Percentiles rank a stretch among this genome's conserved stretches.
phyloP scores from a whole-genome alignment of 169 alveolate genomes.

The Babesia sp. region DNA sequence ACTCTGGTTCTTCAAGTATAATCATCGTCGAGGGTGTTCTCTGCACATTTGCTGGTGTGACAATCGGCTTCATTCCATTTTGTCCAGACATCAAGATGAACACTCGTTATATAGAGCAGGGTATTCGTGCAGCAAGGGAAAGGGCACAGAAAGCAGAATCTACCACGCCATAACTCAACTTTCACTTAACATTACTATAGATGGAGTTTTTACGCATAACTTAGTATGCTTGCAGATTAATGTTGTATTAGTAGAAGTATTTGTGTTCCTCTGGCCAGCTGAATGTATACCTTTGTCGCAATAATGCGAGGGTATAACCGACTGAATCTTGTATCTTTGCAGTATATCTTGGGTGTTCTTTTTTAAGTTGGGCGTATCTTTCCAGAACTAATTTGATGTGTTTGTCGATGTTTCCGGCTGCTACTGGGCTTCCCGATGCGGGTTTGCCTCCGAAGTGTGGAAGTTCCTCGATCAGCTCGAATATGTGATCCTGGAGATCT shows the following conservation, averaged over 20 bases:
- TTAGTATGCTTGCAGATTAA: background rate
- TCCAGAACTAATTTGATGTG: slow-evolving; percentile 40
- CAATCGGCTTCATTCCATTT: slow-evolving; percentile 61
- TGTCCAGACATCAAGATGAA: slow-evolving; percentile 62
- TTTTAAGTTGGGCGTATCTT: slow-evolving; percentile 35
- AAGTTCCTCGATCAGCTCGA: slow-evolving; percentile 59
- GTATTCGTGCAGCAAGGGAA: background rate
- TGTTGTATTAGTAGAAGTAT: slow-evolving; percentile 43
- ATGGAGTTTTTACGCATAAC: background rate
- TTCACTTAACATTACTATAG: background rate
- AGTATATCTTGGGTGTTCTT: slow-evolving; percentile 49
- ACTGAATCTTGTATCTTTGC: slow-evolving; percentile 50
- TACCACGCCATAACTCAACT: background rate
- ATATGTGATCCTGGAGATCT: slow-evolving; percentile 65
- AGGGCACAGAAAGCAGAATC: background rate
- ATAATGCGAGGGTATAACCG: slow-evolving; percentile 55
- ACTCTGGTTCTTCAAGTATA: slow-evolving; percentile 29
- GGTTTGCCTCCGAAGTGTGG: slow-evolving; percentile 9
- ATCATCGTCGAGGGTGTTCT: slow-evolving; percentile 26
- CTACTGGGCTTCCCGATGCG: slow-evolving; percentile 10
- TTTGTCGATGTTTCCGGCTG: slow-evolving; percentile 22
- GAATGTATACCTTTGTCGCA: slow-evolving; percentile 61
- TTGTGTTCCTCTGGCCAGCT: slow-evolving; percentile 68
- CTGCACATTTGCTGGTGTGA: slow-evolving; percentile 42
- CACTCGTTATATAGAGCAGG: slow-evolving; percentile 47